Conservation (phyloP, 1,284 basidiomycete genomes). For the Cystobasidiaceae sp. region DNA sequence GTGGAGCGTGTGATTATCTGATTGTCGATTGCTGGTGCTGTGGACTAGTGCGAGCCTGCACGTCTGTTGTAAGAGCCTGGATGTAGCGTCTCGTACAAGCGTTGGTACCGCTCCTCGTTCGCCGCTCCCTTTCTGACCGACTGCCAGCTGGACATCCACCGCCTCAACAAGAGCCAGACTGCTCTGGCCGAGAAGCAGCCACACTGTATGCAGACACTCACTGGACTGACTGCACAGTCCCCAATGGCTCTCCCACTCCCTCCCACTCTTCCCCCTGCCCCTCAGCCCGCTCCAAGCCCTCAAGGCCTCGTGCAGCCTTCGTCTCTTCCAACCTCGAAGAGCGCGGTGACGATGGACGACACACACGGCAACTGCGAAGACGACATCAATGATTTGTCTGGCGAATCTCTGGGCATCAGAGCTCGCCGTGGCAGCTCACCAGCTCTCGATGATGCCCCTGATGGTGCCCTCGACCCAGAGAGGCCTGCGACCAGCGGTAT, state of each 20-base stretch:
- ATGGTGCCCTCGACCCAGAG: not conserved
- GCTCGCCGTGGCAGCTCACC: not conserved
- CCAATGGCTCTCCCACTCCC: not conserved
- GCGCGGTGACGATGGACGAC: not conserved
- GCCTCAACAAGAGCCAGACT: not conserved
- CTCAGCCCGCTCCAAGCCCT: not conserved
- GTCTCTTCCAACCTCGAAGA: slow-evolving; percentile 8
- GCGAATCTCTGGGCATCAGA: slow-evolving; percentile 20
- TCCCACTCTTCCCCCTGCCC: not conserved
- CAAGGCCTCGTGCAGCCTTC: not conserved
- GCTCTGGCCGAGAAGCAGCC: not conserved
- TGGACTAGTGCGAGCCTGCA: no score
- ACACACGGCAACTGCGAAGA: not conserved
- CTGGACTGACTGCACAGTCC: not conserved
- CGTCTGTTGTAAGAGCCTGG: no score
- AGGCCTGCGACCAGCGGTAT: not conserved
- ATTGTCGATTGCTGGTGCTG: no score
- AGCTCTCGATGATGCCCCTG: not conserved
- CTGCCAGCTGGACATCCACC: no score
- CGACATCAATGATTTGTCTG: not conserved
- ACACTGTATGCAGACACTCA: no score
- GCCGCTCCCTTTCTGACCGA: no score
- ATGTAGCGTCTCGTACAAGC: no score
- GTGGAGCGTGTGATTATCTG: no score
- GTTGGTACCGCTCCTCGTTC: no score